phyloP scores from a whole-genome alignment of 805 yeast genomes.

The Candida suzukii region DNA sequence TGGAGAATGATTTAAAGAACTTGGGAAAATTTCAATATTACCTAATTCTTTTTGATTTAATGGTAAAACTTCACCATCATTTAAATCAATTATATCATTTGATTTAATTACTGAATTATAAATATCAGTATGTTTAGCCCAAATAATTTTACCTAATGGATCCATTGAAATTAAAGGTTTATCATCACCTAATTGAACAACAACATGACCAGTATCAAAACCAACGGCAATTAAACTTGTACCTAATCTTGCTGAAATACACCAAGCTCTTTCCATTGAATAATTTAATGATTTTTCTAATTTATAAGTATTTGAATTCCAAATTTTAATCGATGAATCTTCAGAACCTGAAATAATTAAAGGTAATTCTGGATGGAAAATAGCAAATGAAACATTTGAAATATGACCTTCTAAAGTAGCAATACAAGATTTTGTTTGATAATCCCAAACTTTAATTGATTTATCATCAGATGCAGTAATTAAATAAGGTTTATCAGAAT shows the following conservation, averaged over 20 bases:
- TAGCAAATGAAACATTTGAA: slow-evolving; percentile 92
- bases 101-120: slow-evolving; percentile 73
- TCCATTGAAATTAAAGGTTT: slow-evolving; percentile 94
- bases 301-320: slow-evolving; percentile 94
- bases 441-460: slow-evolving; percentile 89
- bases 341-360: slow-evolving; percentile 93
- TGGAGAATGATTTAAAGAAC: slow-evolving; percentile 83
- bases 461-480: slow-evolving; percentile 89
- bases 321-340: slow-evolving; percentile 87
- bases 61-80: slow-evolving; percentile 76
- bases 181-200: slow-evolving; percentile 84
- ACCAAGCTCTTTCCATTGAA: slow-evolving; percentile 96
- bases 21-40: slow-evolving; percentile 89
- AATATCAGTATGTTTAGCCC: slow-evolving; percentile 87
- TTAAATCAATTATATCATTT: slow-evolving; percentile 50
- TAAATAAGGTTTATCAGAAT: slow-evolving; percentile 93
- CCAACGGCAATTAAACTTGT: slow-evolving; percentile 85
- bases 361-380: slow-evolving; percentile 97
- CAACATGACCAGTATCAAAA: slow-evolving; percentile 90
- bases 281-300: slow-evolving; percentile 86
- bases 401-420: slow-evolving; percentile 93
- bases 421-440: slow-evolving; percentile 92
- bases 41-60: slow-evolving; percentile 87
- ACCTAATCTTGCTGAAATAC: slow-evolving; percentile 68
- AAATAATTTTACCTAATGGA: slow-evolving; percentile 82